Percentiles rank a stretch among this genome's conserved stretches.
Evolutionary conservation across 257 asterid species (phyloP).

Genomic region (Penstemon eatonii): DNA sequence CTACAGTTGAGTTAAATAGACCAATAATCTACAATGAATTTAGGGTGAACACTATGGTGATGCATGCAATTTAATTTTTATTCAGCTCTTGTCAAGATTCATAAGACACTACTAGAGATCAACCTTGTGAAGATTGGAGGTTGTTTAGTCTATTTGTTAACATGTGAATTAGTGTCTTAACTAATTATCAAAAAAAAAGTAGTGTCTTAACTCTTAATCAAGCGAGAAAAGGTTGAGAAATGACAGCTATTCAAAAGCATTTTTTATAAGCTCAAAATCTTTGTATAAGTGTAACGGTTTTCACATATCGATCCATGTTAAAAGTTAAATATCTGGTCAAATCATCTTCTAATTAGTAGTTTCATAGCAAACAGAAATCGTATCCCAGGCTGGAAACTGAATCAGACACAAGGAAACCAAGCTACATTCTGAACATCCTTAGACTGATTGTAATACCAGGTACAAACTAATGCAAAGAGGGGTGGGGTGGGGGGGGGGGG

Average conservation of each 20-base stretch:
- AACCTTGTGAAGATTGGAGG: neutral
- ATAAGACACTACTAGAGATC: neutral
- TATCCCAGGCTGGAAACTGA: slow-evolving; percentile 3
- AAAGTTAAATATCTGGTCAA: neutral
- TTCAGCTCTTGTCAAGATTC: no score
- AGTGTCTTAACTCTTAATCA: neutral
- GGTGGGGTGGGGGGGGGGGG: no score
- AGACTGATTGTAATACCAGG: neutral
- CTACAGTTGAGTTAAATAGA: neutral
- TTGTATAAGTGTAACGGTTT: slow-evolving; percentile 3
- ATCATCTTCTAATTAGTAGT: neutral
- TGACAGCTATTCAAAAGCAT: slow-evolving; percentile 6
- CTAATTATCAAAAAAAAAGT: no score
- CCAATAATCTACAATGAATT: neutral
- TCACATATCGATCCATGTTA: neutral
- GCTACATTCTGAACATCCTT: neutral
- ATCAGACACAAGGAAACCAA: neutral
- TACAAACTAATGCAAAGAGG: neutral
- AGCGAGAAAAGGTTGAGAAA: neutral
- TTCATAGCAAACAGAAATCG: neutral
- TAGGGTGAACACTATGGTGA: neutral
- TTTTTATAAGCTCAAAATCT: neutral
- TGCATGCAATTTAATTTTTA: no score
- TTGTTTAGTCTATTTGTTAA: neutral
- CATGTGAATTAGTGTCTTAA: neutral